Base-by-base conservation (phyloP, 192 early-diverging fungal genomes). In the Umbelopsis ramanniana region DNA sequence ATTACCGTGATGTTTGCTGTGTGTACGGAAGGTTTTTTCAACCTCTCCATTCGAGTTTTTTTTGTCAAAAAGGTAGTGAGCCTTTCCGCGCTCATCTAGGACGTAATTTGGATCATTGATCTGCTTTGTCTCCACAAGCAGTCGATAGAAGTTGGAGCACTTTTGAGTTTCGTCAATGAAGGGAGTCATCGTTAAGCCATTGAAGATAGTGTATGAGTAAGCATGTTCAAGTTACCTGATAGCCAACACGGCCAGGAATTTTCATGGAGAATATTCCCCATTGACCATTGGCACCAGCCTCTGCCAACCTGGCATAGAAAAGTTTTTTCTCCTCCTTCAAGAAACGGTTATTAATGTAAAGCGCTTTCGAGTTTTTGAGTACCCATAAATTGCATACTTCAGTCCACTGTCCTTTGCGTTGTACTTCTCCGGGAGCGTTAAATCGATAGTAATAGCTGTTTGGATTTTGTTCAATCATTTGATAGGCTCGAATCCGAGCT, bases 381-480 rank as follows among this genome's bases (percentile, higher is more conserved):
- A n/a, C n/a, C n/a, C n/a, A 63, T 57, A 55, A 24, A 72, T 29
- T 40, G 12, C 15, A n/a, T 72, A 89, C 88, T 70, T 88, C 80
- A 14, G 91, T 93, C 95, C 95, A 97, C 69, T 85, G 87, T 15
- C 96, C 96, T 63, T 94, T 95, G 40, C 91, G 87, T 75, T 97
- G 96, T 71, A 93, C 90, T 76, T 97, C 95, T 29, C 96, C 96
- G 1, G 96, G 96, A 6, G 93, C 95, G 72, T 97, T 97, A 80
- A 97, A 97, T n/a, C 95, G 89, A 81, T 97, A 97, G 76, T 97
- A 97, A 79, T 97, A 97, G 17, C 93, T 93, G 82, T 97, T 97
- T 45, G 96, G 96, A 70, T 96, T 96, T 52, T 88, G 92, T 66
- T 95, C 91, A 80, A 97, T 97, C 69, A 90, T 89, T 72, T 93